A percentile compares a stretch with the other conserved stretches of the same genome.
Conservation (phyloP, 768 basidiomycete species). For the Mycena sanguinolenta region DNA sequence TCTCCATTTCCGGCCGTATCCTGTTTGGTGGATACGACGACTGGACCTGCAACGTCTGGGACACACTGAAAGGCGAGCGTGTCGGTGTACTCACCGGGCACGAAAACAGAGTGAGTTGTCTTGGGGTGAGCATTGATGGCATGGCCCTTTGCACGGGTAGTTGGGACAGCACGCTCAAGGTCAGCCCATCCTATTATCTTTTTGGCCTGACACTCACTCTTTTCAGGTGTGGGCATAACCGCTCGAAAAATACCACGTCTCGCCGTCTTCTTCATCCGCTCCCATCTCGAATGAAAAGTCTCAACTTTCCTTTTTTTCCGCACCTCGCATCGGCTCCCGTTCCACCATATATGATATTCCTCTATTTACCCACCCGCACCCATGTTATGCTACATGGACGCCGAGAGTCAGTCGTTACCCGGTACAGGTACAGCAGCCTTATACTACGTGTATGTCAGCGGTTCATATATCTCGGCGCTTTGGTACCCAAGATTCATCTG, state of each 20-base stretch:
- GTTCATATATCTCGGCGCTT: constrained; percentile 35
- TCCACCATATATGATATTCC: constrained; percentile 59
- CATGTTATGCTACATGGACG: constrained; percentile 60
- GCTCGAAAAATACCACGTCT: constrained; percentile 41
- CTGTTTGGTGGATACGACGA: constrained; percentile 99
- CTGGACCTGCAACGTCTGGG: constrained; percentile 99
- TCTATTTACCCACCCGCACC: constrained; percentile 70
- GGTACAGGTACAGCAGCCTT: constrained; percentile 53
- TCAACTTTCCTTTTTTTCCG: constrained; percentile 39
- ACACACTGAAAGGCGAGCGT: constrained; percentile 97
- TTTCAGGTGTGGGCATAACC: constrained; percentile 87
- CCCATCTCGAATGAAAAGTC: constrained; percentile 34
- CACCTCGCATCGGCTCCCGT: constrained; percentile 48
- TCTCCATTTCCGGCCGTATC: constrained; percentile 97
- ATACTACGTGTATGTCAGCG: constrained; percentile 33
- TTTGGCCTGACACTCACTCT: constrained; percentile 15
- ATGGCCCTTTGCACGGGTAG: constrained; percentile 99
- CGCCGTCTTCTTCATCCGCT: constrained; percentile 34
- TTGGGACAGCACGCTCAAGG: constrained; percentile 98
- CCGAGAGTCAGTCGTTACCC: constrained; percentile 76
- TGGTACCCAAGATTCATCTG: constrained; percentile 32
- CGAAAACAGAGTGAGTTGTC: constrained; percentile 97
- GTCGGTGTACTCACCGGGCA: constrained; percentile 98
- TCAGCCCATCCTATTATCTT: constrained; percentile 53
- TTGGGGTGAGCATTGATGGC: constrained; percentile 95